Evolutionary conservation across 2,329 filamentous ascomycete genomes (phyloP), one percentile per base, ranked within the genome.

Genomic region (Lachnellula subtilissima): DNA sequence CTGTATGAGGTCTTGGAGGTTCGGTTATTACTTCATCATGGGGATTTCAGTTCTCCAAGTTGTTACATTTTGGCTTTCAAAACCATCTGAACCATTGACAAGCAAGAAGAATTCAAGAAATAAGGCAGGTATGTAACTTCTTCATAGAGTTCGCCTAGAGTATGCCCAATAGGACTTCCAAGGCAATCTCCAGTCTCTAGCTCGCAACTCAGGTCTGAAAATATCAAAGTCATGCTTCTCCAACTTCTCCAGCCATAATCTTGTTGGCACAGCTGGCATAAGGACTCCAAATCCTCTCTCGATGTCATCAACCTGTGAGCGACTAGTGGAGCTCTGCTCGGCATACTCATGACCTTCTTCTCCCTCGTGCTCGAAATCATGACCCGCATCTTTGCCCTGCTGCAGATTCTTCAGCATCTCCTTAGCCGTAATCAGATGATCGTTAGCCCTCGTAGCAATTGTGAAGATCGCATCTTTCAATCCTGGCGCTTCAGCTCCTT

Each of bases 381-480:
- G 93, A 0, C 87, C 90, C 0, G 89, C 83, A 49, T 84, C 85
- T 64, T 87, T 75, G 1, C 91, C 90, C 4, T 84, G 85, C 53
- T 83, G 83, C 19, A 96, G 75, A 65, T 89, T 90, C 67, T 85
- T 86, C 58, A 97, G 73, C 91, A 99, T 96, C 70, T 96, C 90
- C 57, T 91, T 80, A 2, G 89, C 93, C 0, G 93, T 97, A 64
- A 97, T 96, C 36, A 99, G 77, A 72, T 99, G 94, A 70, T 99
- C 94, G 68, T 95, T 95, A 6, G 94, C 94, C 39, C 93, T 83
- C 0, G 94, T 99, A 0, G 94, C 94, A 14, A 99, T 90, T 4
- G 84, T 81, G 72, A 97, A 99, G 0, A 97, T 84, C 3, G 92
- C 93, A 71, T 99, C 93, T 58, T 88, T 85, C 17, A 97, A 78